Evolutionary conservation across 2,329 filamentous ascomycete species (phyloP).

Genomic region (Fusarium pininemorale): DNA sequence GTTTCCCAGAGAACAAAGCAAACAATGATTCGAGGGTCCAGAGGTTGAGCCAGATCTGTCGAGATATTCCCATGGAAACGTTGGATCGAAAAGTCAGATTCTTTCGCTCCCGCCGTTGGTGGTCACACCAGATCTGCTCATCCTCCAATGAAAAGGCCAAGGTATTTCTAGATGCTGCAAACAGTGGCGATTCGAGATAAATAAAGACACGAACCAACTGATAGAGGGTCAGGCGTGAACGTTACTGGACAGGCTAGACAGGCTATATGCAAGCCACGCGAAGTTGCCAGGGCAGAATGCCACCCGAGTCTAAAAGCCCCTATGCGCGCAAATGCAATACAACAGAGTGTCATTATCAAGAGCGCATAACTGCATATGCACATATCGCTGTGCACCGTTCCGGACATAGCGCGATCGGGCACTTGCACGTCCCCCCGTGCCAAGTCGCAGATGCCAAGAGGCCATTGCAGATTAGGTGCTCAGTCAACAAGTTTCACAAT

Average conservation of each 20-base stretch:
- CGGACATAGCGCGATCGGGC: not conserved
- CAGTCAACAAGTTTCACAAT: constrained; percentile 19
- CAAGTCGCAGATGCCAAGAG: constrained; percentile 17
- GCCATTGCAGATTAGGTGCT: constrained; percentile 18
- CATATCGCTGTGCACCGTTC: not conserved
- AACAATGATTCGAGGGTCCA: constrained; percentile 64
- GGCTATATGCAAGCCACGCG: constrained; percentile 12
- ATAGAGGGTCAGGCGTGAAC: constrained; percentile 8
- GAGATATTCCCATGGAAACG: not conserved
- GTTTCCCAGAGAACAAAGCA: constrained; percentile 13
- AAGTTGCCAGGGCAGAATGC: constrained; percentile 15
- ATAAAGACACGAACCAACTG: constrained; percentile 20
- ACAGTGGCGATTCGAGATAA: constrained; percentile 7
- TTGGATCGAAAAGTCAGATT: not conserved
- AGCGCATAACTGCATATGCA: not conserved
- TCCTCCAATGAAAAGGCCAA: constrained; percentile 5
- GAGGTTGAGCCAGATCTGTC: not conserved
- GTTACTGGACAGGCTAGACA: not conserved
- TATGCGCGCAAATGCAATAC: not conserved
- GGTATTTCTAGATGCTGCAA: constrained; percentile 12
- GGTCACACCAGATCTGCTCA: constrained; percentile 12
- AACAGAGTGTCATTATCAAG: constrained; percentile 8
- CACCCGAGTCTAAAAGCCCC: not conserved
- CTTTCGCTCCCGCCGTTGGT: constrained; percentile 18
- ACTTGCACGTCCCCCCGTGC: constrained; percentile 8